Base-by-base conservation (phyloP, 768 basidiomycete species). In the Tulasnella calospora region DNA sequence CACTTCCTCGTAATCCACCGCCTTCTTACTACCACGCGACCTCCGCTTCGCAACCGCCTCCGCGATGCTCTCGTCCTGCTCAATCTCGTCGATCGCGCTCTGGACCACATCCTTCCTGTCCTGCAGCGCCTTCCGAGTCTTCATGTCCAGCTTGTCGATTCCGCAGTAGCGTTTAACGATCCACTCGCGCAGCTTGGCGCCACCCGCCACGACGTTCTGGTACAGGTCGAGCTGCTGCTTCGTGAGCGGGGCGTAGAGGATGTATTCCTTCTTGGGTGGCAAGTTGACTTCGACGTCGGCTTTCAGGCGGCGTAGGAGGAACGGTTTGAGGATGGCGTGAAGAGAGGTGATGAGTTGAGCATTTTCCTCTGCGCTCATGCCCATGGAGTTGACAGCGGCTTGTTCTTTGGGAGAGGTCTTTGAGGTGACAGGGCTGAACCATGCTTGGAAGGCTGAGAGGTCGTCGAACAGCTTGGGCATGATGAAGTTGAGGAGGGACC, bases 401-500 rank as follows among this genome's bases (percentile, higher is more conserved):
- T 67, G 35, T 17, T 79, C 41, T 44, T 69, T 57, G 87, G 85
- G 80, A 90, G 88, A 90, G 92, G 76, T 9, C 80, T 38, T 80
- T 70, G 57, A 77, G 81, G 80, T 83, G 57, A 40, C 19, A 1
- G 57, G 13, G 35, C 12, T 74, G n/a, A 61, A 93, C 96, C 94
- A 95, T 82, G 95, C 90, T 84, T 97, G 94, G 86, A 98, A 98
- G 4, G 92, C 88, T 76, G 94, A 91, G 30, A 97, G 86, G 81
- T 98, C 94, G 79, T 91, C 89, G 83, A 99, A 98, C 75, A 99
- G 91, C 81, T 96, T 92, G 0, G 98, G 98, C 6, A 99, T 88
- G 79, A 99, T 94, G 82, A 98, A 99, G 83, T 98, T 98, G 41
- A 99, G 90, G 23, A 99, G 86, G 2, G 94, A 92, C 97, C 96